Base-by-base conservation (phyloP, 345 rosid species). In the Kernera saxatilis region DNA sequence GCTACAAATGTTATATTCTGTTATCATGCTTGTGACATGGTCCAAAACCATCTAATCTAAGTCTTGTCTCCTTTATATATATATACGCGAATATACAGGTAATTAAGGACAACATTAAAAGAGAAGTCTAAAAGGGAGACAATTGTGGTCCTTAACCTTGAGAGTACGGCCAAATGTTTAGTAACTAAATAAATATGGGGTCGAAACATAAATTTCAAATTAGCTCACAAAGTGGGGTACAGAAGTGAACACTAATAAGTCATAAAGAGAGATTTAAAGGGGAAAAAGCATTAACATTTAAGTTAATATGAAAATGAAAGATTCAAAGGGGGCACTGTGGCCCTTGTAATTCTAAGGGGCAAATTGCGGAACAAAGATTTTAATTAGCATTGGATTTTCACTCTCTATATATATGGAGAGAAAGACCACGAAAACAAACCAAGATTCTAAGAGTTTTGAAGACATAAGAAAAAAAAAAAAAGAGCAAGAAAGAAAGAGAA, bases 321-420 rank as follows among this genome's bases (percentile, higher is more conserved):
- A 50, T 1, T 8, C 43, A 30, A 39, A 25, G 55, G 27, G n/a
- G 27, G n/a, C 32, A 61, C 21, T 18, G 60, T 68, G 69, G 35
- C 74, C 64, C 44, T 65, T 73, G 35, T 29, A 27, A 21, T 2
- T 46, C 57, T 52, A 60, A 61, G 35, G 78, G 74, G 74, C 70
- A 69, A 35, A 58, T 48, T 23, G 12, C 6, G 64, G 61, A 72
- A 61, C 41, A 48, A 22, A 72, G 11, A 44, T 17, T 18, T 23
- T 44, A 2, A 12, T 5, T 41, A 23, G 30, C 62, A 60, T 19
- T 43, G 19, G 25, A 33, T 10, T 69, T 41, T 61, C 64, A 61
- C 70, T 75, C 70, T 75, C 60, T 75, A 68, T 59, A 74, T 74
- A 75, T 75, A 39, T 22, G 64, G 13, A 36, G 69, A 53, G 35